Evolutionary conservation across 768 basidiomycete species (phyloP).

Genomic region (Russula emetica): DNA sequence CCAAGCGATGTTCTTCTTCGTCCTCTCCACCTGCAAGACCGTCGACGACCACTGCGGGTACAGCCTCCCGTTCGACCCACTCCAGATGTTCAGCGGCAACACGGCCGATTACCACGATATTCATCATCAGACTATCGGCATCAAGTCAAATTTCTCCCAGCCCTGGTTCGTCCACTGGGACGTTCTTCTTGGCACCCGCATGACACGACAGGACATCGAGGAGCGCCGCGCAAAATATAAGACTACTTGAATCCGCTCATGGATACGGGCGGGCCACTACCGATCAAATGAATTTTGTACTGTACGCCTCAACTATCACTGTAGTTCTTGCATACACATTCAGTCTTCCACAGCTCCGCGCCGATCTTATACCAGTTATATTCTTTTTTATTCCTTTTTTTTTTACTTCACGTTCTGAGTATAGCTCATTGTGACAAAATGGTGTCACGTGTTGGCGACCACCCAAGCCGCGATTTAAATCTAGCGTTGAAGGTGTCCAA

Average conservation of each 20-base stretch:
- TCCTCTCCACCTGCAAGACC: slow-evolving; percentile 82
- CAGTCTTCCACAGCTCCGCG: not conserved
- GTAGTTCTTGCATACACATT: not conserved
- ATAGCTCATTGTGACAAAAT: not conserved
- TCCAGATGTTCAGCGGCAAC: slow-evolving; percentile 80
- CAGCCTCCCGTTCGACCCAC: slow-evolving; percentile 82
- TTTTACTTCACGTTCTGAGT: not conserved
- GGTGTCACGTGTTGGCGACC: not conserved
- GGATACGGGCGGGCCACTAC: too few relatives aligned
- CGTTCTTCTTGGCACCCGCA: slow-evolving; percentile 71
- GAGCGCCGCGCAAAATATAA: slow-evolving; percentile 35
- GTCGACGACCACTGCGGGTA: slow-evolving; percentile 97
- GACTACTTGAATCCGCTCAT: not conserved
- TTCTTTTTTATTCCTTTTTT: not conserved
- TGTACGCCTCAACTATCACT: not conserved
- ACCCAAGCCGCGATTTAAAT: not conserved
- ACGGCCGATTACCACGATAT: slow-evolving; percentile 98
- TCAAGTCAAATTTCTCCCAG: slow-evolving; percentile 94
- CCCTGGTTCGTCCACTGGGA: slow-evolving; percentile 98
- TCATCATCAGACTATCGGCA: slow-evolving; percentile 88
- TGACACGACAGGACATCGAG: slow-evolving; percentile 68
- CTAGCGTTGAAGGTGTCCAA: slow-evolving; percentile 14
- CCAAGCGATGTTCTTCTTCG: slow-evolving; percentile 81
- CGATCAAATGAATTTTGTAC: not conserved
- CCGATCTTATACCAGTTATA: not conserved